Percentiles rank a stretch among this genome's conserved stretches.
Evolutionary conservation across 805 yeast genomes (phyloP).

Genomic region (Pichia thaimueangensis): DNA sequence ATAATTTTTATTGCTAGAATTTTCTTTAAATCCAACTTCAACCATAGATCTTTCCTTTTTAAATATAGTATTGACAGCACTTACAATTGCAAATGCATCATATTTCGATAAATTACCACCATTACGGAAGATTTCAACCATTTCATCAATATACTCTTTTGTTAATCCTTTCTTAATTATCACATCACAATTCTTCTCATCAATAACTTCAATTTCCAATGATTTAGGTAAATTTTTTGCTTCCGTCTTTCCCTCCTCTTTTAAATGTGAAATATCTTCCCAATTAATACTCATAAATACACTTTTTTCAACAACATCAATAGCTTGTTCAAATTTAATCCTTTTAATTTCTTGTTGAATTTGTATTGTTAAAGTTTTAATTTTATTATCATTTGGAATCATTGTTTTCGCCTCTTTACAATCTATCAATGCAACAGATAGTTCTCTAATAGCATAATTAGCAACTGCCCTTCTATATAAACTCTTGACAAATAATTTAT

Average conservation of each 20-base stretch:
- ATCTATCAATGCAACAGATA: constrained; percentile 67
- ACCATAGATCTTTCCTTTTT: constrained; percentile 65
- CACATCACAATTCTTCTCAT: constrained; percentile 23
- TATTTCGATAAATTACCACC: constrained; percentile 75
- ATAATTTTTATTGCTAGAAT: constrained; percentile 32
- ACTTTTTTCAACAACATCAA: constrained; percentile 60
- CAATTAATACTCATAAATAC: constrained; percentile 43
- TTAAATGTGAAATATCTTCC: constrained; percentile 30
- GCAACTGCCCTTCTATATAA: constrained; percentile 87
- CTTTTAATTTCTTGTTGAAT: constrained; percentile 61
- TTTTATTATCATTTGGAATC: constrained; percentile 64
- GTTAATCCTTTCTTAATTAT: constrained; percentile 35
- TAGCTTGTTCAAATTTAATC: constrained; percentile 80
- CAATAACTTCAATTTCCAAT: constrained; percentile 36
- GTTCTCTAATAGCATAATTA: constrained; percentile 64
- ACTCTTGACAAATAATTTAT: constrained; percentile 66
- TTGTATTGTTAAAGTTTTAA: constrained; percentile 54
- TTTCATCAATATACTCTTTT: constrained; percentile 49
- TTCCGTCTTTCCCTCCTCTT: constrained; percentile 48
- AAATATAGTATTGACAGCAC: constrained; percentile 62
- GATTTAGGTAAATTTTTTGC: constrained; percentile 32
- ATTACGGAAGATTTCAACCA: constrained; percentile 64
- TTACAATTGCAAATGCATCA: constrained; percentile 76
- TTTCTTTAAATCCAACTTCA: constrained; percentile 45
- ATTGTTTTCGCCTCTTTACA: constrained; percentile 54